Evolutionary conservation across 306 rosid species (phyloP), one percentile per base, ranked within the genome.

Genomic region (Pueraria montana): DNA sequence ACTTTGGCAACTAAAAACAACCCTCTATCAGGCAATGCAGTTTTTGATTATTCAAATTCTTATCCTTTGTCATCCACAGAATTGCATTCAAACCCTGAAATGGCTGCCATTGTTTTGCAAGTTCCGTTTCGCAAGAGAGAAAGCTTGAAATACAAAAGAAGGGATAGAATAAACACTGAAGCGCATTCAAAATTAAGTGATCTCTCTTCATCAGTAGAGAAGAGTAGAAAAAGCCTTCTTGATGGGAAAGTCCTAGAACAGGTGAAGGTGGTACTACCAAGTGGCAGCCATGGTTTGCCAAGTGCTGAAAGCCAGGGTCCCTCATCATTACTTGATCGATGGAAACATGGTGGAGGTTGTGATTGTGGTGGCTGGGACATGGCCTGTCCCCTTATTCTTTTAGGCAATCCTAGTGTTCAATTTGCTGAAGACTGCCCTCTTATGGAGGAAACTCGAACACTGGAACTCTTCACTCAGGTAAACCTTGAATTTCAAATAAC

Each of bases 361-460:
- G 98, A 95, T 76, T 95, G 98, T 55, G 98, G 99, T 11, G 97
- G 98, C 67, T 95, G 98, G 99, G 99, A 95, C 87, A 92, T 95
- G 96, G 91, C 96, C 36, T 95, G 98, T 73, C 98, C 98, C 81
- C 89, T 95, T 66, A 55, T 87, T 38, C 84, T 93, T 83, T 87
- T 95, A 79, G 92, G 89, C 66, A 93, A 91, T 84, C 92, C 89
- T 3, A 38, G 78, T 86, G 72, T 82, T 64, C 90, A 83, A 58
- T 64, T 84, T 70, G 27, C 85, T 43, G 88, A 86, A 58, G 85
- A 84, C 61, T 83, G 68, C 76, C 68, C 84, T 50, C 85, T 86
- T 38, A 59, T 42, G 81, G 86, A 87, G 85, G 88, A 83, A 64
- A 83, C 76, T 81, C 85, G 72, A 82, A 91, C 87, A 30, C 49